These are phyloP conservation scores for Trypanosoma boissoni DNA, from an alignment of 208 protist genomes.

Conservation along the genomic window DNA sequence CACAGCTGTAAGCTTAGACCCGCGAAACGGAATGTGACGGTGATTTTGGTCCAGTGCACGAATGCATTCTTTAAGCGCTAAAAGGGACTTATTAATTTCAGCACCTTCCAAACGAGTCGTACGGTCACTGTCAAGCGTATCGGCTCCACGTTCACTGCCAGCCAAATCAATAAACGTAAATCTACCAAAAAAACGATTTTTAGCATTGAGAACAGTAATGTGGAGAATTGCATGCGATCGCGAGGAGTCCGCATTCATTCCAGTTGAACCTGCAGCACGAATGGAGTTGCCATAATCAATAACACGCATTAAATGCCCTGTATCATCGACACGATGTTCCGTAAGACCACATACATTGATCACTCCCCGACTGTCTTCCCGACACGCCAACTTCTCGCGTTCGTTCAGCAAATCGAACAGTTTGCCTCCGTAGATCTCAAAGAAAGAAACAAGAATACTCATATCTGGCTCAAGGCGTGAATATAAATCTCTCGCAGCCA, in stretches of 20 bases:
- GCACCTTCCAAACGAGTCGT: constrained; percentile 96
- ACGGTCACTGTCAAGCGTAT: constrained; percentile 94
- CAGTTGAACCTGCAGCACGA: constrained; percentile 58
- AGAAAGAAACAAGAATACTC: constrained; percentile 64
- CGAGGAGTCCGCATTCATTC: constrained; percentile 49
- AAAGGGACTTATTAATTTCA: constrained; percentile 99
- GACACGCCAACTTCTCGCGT: constrained; percentile 82
- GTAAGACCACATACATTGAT: constrained; percentile 91
- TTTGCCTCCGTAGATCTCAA: constrained; percentile 91
- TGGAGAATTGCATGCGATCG: constrained; percentile 93
- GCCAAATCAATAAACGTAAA: constrained; percentile 99
- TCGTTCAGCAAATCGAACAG: constrained; percentile 89
- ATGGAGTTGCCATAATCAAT: constrained; percentile 70
- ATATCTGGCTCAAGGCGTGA: constrained; percentile 28
- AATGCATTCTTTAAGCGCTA: constrained; percentile 99
- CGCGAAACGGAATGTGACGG: constrained; percentile 97
- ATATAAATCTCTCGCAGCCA: constrained; percentile 87
- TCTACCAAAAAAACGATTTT: constrained; percentile 80
- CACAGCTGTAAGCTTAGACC: constrained; percentile 97
- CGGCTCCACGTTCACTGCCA: constrained; percentile 96
- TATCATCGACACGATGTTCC: constrained; percentile 48
- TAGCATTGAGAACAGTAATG: constrained; percentile 73
- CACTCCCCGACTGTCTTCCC: constrained; percentile 92
- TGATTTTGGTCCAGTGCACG: constrained; percentile 93
- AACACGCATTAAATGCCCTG: constrained; percentile 60